Evolutionary conservation across 2,329 filamentous ascomycete genomes (phyloP).

Genomic region (Salinomyces thailandicus): DNA sequence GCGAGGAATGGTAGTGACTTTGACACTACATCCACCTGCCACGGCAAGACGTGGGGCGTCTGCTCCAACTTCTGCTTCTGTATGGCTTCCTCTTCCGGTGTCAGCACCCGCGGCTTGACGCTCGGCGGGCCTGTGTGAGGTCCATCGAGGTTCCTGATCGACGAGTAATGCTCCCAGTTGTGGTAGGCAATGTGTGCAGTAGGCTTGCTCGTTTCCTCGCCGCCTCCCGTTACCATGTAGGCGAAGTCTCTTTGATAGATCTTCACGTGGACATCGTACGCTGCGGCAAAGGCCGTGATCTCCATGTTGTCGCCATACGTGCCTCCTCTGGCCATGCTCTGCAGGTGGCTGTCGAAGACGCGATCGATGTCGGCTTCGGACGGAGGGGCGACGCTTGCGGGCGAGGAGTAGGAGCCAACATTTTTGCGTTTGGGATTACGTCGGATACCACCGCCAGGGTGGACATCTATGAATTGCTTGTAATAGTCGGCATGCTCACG

Average conservation of each 20-base stretch:
- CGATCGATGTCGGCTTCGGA: slow-evolving; percentile 44
- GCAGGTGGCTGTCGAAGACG: slow-evolving; percentile 46
- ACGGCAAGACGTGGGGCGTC: slow-evolving; percentile 38
- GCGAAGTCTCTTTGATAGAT: slow-evolving; percentile 48
- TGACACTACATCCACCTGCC: slow-evolving; percentile 46
- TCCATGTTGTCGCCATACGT: slow-evolving; percentile 59
- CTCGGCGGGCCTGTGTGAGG: slow-evolving; percentile 47
- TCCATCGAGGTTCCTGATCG: slow-evolving; percentile 50
- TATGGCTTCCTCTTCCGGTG: slow-evolving; percentile 31
- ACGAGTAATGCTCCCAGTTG: slow-evolving; percentile 58
- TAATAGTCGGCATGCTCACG: slow-evolving; percentile 50
- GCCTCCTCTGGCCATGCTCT: slow-evolving; percentile 49
- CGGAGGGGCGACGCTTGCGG: slow-evolving; percentile 37
- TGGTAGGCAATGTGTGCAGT: slow-evolving; percentile 39
- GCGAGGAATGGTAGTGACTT: slow-evolving; percentile 42
- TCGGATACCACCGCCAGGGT: slow-evolving; percentile 44
- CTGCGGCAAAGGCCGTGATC: slow-evolving; percentile 54
- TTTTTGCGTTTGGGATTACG: slow-evolving; percentile 50
- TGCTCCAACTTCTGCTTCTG: slow-evolving; percentile 29
- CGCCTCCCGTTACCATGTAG: slow-evolving; percentile 39
- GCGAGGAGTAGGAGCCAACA: slow-evolving; percentile 37
- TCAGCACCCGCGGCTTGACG: slow-evolving; percentile 31
- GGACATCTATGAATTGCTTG: slow-evolving; percentile 51
- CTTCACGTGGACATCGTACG: slow-evolving; percentile 51
- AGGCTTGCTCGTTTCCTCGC: slow-evolving; percentile 20